Evolutionary conservation across 2,329 filamentous ascomycete species (phyloP), one percentile per base, ranked within the genome.

Genomic region (Colletotrichum eleusines): DNA sequence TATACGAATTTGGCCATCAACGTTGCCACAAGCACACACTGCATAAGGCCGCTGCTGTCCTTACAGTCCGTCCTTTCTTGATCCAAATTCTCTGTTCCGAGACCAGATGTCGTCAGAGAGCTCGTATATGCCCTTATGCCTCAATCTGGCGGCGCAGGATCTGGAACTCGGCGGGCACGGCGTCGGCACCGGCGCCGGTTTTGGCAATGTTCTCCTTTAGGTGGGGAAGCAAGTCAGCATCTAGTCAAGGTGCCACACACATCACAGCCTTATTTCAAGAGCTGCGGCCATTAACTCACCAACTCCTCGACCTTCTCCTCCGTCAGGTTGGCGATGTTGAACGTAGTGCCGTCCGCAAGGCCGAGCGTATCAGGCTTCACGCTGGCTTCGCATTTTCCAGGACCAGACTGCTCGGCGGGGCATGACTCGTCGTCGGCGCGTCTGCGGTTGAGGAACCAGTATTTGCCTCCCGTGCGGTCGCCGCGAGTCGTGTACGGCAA

Each of bases 361-460:
- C 55, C 67, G 26, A 70, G 42, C 5, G n/a, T 26, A 12, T 67
- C 48, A 31, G 67, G 48, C 44, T 65, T 53, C n/a, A 46, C 63
- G 16, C 50, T 48, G 23, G 67, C 63, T 16, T 70, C 67, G 57
- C 67, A 70, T 44, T 61, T 51, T 7, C 63, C 67, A 28, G 12
- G 53, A 26, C 38, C 44, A 28, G 66, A 61, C 54, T 69, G 66
- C 44, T 69, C 66, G 31, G 42, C 61, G 31, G 61, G 61, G 66
- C 66, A 69, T 5, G 61, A 53, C n/a, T 48, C 8, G 31, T 67
- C 63, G n/a, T 40, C 63, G 40, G 63, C 63, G 16, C 55, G 55
- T 63, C 67, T 70, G 55, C 63, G 63, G 26, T 42, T 62, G 48
- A 61, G 33, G 38, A 70, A 70, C 35, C 23, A 67, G 63, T 70